Evolutionary conservation across 208 protist species (phyloP), one percentile per base, ranked within the genome.

Genomic region (Leptomonas pyrrhocoris): DNA sequence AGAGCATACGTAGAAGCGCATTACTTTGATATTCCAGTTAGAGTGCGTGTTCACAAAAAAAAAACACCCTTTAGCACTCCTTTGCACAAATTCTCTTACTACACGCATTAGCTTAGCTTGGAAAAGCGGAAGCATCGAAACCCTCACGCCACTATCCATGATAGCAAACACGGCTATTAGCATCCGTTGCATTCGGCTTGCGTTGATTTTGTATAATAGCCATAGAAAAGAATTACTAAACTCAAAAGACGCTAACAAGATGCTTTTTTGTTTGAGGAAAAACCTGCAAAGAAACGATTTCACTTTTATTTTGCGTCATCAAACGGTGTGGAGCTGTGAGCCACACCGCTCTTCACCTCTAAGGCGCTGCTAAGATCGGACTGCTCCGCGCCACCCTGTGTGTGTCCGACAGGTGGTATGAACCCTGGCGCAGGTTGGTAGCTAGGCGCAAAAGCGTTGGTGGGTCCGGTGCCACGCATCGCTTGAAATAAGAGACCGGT

Each of bases 311-410:
- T 77, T 11, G 34, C 23, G 8, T 65, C 63, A 9, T 49, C 27
- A 53, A 77, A 77, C 16, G 71, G 71, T 36, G 49, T 71, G 18
- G 71, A 71, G 71, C 71, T 66, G 63, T 77, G 71, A 4, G 49
- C 56, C 30, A 66, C 63, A 19, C 63, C 71, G 56, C 13, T 77
- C 40, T 66, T 65, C 34, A 36, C 62, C 23, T 77, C 63, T 13
- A 71, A 28, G 3, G 71, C 63, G 18, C 49, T 65, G 30, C 13
- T 67, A 21, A 77, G 53, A 27, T 71, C 63, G 2, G 62, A 77
- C 6, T 31, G n/a, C 48, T 58, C 53, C 3, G 30, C 57, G 9
- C 62, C 36, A 31, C 64, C 64, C 30, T 49, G 42, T 27, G 54
- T 36, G 21, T 36, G 63, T 12, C 13, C 38, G 45, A 27, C 36